Evolutionary conservation across 306 rosid species (phyloP).

Genomic region (Arachis hypogaea): DNA sequence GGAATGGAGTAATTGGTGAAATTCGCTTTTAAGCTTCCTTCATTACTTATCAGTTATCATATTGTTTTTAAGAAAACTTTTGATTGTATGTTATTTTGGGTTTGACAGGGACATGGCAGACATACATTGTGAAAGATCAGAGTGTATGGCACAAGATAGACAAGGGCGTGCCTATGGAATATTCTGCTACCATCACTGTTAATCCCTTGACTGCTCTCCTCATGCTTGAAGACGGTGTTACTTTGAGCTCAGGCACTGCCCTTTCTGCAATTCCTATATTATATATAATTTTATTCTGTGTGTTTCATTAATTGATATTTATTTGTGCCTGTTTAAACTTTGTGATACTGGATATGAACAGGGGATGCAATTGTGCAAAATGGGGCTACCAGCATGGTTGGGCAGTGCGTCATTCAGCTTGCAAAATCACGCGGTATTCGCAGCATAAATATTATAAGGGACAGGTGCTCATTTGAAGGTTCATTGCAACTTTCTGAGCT

Average conservation of each 20-base stretch:
- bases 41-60: neutral
- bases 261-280: neutral
- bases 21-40: neutral
- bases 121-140: constrained; percentile 77
- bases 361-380: constrained; percentile 94
- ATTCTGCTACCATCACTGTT: constrained; percentile 86
- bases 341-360: constrained; percentile 40
- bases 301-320: neutral
- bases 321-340: constrained; percentile 9
- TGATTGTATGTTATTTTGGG: neutral
- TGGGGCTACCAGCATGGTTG: constrained; percentile 98
- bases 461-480: constrained; percentile 63
- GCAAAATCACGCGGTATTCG: constrained; percentile 72
- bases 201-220: constrained; percentile 90
- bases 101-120: constrained; percentile 88
- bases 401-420: constrained; percentile 94
- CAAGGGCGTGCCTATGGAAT: constrained; percentile 77
- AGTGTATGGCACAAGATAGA: constrained; percentile 74
- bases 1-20: neutral
- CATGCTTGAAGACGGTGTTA: constrained; percentile 79
- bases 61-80: no score
- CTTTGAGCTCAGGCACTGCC: constrained; percentile 67
- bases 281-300: neutral
- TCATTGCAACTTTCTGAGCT: constrained; percentile 32
- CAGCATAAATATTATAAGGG: constrained; percentile 74